Percentiles rank a stretch among this genome's conserved stretches.
Conservation (phyloP, 352 stramenopile genomes). For the Pythium biforme region DNA sequence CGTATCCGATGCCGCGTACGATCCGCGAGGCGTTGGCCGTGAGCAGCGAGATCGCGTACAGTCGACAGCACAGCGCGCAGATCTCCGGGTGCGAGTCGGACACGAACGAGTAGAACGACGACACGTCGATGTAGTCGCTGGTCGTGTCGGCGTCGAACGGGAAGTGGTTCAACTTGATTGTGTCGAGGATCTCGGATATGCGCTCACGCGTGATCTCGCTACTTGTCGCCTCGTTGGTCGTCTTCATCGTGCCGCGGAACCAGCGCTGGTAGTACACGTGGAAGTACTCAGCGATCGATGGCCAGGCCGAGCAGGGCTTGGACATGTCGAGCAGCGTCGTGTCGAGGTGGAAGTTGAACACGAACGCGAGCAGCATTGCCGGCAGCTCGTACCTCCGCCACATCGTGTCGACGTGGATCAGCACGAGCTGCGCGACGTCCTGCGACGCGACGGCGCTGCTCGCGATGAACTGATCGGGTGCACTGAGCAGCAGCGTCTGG, state of each 20-base stretch:
- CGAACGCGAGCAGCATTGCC: constrained; percentile 68
- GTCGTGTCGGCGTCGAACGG: constrained; percentile 73
- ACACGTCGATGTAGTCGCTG: constrained; percentile 74
- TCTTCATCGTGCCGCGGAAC: constrained; percentile 43
- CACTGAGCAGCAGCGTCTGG: constrained; percentile 28
- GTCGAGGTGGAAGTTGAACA: constrained; percentile 82
- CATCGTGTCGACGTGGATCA: constrained; percentile 49
- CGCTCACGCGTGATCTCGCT: constrained; percentile 33
- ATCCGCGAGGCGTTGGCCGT: constrained; percentile 54
- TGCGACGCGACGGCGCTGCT: constrained; percentile 12
- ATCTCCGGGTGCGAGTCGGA: constrained; percentile 80
- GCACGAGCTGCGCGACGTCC: constrained; percentile 42
- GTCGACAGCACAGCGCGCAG: constrained; percentile 70
- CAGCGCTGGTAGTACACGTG: constrained; percentile 65
- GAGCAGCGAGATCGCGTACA: constrained; percentile 68
- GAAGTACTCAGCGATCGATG: constrained; percentile 60
- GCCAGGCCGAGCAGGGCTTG: constrained; percentile 47
- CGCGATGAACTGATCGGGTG: constrained; percentile 19
- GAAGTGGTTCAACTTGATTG: constrained; percentile 68
- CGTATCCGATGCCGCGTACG: constrained; percentile 59
- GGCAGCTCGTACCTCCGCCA: constrained; percentile 78
- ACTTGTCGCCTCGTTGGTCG: background rate
- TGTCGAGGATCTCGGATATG: constrained; percentile 51
- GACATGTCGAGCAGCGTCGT: constrained; percentile 50
- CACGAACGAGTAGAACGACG: constrained; percentile 84